Percentiles rank a stretch among this genome's conserved stretches.
These are phyloP conservation scores for Bolboschoenus planiculmis DNA, from an alignment of 176 grass and related monocot species.

Conservation along the genomic window DNA sequence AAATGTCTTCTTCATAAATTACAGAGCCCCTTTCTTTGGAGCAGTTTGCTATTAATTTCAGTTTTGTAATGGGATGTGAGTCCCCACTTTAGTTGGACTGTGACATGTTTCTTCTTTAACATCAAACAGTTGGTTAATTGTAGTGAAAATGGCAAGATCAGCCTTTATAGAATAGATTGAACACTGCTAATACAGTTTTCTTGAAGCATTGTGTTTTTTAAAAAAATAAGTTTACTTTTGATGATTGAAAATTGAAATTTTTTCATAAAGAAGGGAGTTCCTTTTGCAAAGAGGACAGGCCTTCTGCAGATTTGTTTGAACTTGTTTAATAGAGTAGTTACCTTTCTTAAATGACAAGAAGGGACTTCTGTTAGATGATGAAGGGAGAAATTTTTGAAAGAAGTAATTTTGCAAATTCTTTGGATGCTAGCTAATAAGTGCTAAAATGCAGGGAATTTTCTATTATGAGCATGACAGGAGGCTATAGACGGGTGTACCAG, in stretches of 20 bases:
- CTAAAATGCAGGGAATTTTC: slow-evolving; percentile 71
- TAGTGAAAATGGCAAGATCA: background rate
- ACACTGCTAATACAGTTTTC: background rate
- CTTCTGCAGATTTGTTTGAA: background rate
- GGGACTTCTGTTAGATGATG: background rate
- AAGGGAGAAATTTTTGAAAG: background rate
- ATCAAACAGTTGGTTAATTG: background rate
- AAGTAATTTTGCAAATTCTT: slow-evolving; percentile 18
- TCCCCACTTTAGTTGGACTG: background rate
- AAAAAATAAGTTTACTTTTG: background rate
- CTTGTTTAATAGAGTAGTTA: background rate
- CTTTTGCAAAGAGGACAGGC: background rate
- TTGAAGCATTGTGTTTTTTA: background rate
- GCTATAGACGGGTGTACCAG: slow-evolving; percentile 86
- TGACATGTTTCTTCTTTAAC: background rate
- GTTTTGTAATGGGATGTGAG: background rate
- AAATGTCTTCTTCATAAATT: background rate
- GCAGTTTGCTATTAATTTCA: background rate
- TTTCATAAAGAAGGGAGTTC: background rate
- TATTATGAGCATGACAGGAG: slow-evolving; percentile 87
- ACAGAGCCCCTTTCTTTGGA: background rate
- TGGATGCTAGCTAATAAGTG: background rate
- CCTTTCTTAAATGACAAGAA: background rate
- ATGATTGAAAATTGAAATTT: background rate
- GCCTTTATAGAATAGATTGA: background rate